A percentile compares a stretch with the other conserved stretches of the same genome.
phyloP scores from a whole-genome alignment of 441 rosid species.

The Corymbia calophylla region DNA sequence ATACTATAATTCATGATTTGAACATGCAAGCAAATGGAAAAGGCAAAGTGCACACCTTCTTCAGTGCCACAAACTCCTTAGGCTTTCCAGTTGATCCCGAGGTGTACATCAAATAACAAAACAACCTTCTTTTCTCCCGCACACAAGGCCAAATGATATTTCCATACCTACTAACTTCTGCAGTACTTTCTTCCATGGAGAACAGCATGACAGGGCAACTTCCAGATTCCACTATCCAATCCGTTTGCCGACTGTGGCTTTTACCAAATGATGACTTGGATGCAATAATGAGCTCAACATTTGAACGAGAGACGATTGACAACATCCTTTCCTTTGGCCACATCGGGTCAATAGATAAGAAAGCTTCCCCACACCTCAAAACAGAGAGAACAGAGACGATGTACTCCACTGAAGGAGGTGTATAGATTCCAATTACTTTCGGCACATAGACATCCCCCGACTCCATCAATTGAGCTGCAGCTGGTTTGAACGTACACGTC shows the following conservation, averaged over 20 bases:
- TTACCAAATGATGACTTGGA: conserved; percentile 34
- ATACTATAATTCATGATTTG: neutral
- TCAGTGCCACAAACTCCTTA: conserved; percentile 91
- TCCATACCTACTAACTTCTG: neutral
- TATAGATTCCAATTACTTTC: conserved; percentile 56
- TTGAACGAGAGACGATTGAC: conserved; percentile 40
- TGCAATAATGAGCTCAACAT: conserved; percentile 42
- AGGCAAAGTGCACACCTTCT: conserved; percentile 37
- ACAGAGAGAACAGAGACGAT: conserved; percentile 69
- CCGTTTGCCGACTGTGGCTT: conserved; percentile 23
- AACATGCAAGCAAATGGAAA: neutral
- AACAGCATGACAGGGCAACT: conserved; percentile 39
- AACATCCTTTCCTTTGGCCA: conserved; percentile 81
- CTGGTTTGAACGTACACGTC: neutral
- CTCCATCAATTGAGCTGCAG: conserved; percentile 1
- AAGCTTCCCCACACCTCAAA: conserved; percentile 77
- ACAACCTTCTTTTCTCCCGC: conserved; percentile 30
- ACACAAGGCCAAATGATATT: conserved; percentile 50
- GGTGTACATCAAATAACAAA: conserved; percentile 84
- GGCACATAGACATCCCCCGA: conserved; percentile 27
- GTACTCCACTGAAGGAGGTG: conserved; percentile 83
- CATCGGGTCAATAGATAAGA: conserved; percentile 76
- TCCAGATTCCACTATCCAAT: conserved; percentile 40
- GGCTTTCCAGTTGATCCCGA: conserved; percentile 94
- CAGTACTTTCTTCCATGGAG: conserved; percentile 34